Percentiles rank a stretch among this genome's conserved stretches.
Evolutionary conservation across 129 eudicot genomes (phyloP).

Genomic region (Centrapalus pauciflorus): DNA sequence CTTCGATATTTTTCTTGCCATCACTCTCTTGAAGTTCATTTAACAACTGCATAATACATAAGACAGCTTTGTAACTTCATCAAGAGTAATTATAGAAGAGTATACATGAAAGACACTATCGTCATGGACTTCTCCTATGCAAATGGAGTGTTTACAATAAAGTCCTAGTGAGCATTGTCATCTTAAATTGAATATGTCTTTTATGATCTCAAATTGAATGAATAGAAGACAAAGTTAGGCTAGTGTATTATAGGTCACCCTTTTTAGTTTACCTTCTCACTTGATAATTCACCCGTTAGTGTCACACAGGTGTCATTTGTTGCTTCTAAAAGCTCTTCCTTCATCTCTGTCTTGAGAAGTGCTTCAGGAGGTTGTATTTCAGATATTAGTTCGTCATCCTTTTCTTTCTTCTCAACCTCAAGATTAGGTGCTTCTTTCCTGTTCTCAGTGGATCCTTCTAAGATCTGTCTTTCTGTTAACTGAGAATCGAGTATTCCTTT

Average conservation of each 20-base stretch:
- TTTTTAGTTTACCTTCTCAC: constrained; percentile 23
- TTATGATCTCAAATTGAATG: neutral
- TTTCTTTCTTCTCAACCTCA: constrained; percentile 8
- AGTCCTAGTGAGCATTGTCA: neutral
- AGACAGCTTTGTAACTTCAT: neutral
- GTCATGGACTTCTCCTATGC: neutral
- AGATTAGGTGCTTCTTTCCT: neutral
- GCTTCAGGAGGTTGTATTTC: constrained; percentile 15
- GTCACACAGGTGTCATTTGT: constrained; percentile 10
- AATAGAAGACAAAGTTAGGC: neutral
- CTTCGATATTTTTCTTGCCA: neutral
- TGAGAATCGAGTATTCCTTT: neutral
- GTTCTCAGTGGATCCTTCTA: neutral
- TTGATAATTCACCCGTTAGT: neutral
- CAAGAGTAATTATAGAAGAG: neutral
- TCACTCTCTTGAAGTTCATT: neutral
- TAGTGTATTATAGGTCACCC: neutral
- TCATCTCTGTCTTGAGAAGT: neutral
- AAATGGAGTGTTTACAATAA: neutral
- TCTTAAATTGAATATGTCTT: neutral
- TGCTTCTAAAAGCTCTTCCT: constrained; percentile 11
- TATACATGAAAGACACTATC: neutral
- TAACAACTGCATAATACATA: neutral
- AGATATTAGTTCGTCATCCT: constrained; percentile 8
- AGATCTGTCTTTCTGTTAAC: neutral